Percentiles rank a stretch among this genome's conserved stretches.
phyloP scores from a whole-genome alignment of 257 asterid species.

The Solanum phureja region DNA sequence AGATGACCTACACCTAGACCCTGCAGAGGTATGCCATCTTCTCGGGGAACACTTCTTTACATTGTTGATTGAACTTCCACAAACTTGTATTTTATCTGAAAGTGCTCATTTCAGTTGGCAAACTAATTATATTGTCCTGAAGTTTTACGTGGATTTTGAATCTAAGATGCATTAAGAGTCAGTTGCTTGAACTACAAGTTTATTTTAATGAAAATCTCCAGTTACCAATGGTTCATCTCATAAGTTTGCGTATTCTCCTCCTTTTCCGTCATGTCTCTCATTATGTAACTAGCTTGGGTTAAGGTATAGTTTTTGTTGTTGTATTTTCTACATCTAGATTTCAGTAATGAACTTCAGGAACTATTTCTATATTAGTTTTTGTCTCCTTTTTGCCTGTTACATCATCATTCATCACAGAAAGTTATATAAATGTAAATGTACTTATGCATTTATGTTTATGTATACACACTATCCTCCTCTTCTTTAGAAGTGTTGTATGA shows the following conservation, averaged over 20 bases:
- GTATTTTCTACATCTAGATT: background rate
- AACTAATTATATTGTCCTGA: background rate
- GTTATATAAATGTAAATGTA: background rate
- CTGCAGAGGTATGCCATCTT: slow-evolving; percentile 77
- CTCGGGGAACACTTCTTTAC: background rate
- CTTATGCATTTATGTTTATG: background rate
- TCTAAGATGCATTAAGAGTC: background rate
- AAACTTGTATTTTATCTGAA: background rate
- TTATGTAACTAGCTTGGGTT: background rate
- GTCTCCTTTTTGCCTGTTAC: background rate
- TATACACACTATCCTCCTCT: background rate
- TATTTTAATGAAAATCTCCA: background rate
- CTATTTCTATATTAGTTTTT: background rate
- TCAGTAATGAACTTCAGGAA: background rate
- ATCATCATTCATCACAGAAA: background rate
- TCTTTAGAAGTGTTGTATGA: background rate
- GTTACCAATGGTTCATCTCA: background rate
- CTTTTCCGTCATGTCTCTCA: background rate
- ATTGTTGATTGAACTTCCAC: background rate
- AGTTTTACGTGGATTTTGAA: background rate
- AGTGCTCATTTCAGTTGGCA: background rate
- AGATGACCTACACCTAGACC: slow-evolving; percentile 92
- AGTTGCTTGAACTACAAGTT: background rate
- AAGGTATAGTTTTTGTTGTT: background rate
- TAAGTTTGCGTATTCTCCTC: background rate